phyloP scores from a whole-genome alignment of 1,139 yeast genomes.

The Scheffersomyces insectosa region DNA sequence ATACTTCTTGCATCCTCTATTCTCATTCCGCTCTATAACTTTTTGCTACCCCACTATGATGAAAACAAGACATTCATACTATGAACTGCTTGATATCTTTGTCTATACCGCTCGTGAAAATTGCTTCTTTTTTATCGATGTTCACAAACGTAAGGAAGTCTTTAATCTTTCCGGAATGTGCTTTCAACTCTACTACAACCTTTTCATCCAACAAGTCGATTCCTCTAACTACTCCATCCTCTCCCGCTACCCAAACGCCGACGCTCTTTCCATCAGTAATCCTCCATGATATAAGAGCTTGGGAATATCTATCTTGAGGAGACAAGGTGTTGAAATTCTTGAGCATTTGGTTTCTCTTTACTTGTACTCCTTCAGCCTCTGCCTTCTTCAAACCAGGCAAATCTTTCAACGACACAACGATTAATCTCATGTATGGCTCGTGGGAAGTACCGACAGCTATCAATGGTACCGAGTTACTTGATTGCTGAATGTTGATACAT shows the following conservation, averaged over 20 bases:
- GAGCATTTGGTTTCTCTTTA: conserved; percentile 47
- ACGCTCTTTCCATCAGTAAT: conserved; percentile 21
- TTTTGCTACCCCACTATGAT: no score
- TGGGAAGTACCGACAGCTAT: conserved; percentile 71
- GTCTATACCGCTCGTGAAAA: conserved; percentile 52
- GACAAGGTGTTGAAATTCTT: conserved; percentile 60
- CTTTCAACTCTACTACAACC: conserved; percentile 25
- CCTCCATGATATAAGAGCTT: conserved; percentile 49
- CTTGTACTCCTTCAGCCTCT: conserved; percentile 6
- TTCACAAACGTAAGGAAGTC: conserved; percentile 14
- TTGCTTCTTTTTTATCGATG: conserved; percentile 26
- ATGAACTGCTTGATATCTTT: conserved; percentile 22
- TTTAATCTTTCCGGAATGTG: conserved; percentile 52
- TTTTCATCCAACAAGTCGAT: conserved; percentile 40
- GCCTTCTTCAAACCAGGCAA: conserved; percentile 7
- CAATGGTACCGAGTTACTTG: conserved; percentile 21
- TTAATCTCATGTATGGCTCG: conserved; percentile 70
- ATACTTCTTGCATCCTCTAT: no score
- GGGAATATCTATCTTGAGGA: conserved; percentile 73
- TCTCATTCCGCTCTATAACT: no score
- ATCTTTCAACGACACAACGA: conserved; percentile 48
- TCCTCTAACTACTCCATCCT: conserved; percentile 67
- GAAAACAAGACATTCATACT: no score
- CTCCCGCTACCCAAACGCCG: conserved; percentile 72
- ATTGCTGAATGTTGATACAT: conserved; percentile 33